Base-by-base conservation (phyloP, 2,329 filamentous ascomycete species). In the Trichoderma aggressivum region DNA sequence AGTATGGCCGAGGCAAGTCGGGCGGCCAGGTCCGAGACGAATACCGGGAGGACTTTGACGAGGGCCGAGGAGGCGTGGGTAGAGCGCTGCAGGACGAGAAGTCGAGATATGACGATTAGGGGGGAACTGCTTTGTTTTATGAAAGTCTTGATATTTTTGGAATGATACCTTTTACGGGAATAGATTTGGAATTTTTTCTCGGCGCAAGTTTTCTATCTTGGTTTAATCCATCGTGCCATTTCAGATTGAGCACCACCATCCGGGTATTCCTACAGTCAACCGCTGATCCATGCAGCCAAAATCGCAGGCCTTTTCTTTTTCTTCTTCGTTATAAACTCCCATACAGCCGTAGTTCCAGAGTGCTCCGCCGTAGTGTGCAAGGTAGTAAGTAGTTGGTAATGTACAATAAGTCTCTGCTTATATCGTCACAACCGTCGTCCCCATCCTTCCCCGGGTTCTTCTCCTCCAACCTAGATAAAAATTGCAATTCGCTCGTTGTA, bases 21-120 rank as follows among this genome's bases (percentile, higher is more conserved):
- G 96, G 96, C 72, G 96, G 96, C 5, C 96, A 99, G 83, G 96
- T 99, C 73, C 90, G 96, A 75, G 96, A 99, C 80, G 97, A 99
- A 85, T 99, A 98, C 82, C 90, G 96, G 59, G 94, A 98, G 81
- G 96, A 99, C 83, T 99, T 91, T 79, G 96, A 99, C 80, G 95
- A 97, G 72, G 96, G 96, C 18, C 88, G 96, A 76, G 96, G 96
- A 76, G 96, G 96, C 12, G 89, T 94, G 75, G 95, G 96, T 56
- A 88, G 94, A 74, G 93, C 93, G 70, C 86, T 94, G 72, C 89
- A 90, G 75, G 59, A 71, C 1, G 90, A 92, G 70, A 76, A 80
- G 69, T 72, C 82, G 75, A 77, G 76, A 53, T 80, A 82, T 59
- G 82, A 83, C 34, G 79, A 88, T 81, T 78, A 80, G 59, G 74